Evolutionary conservation across 768 basidiomycete genomes (phyloP).

Genomic region (Suillus sp.): DNA sequence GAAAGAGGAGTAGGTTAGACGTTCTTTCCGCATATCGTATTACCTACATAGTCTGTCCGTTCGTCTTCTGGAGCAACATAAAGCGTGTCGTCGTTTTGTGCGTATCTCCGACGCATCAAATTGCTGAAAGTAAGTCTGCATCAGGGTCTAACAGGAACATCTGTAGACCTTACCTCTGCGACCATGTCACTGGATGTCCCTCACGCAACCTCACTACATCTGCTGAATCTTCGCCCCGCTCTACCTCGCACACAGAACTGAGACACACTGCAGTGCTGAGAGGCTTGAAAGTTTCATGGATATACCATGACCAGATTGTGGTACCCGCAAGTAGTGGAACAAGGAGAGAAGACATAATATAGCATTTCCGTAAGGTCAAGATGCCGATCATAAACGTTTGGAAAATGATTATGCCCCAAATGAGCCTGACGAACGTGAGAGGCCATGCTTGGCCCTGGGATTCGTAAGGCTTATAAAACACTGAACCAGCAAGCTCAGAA

Average conservation of each 20-base stretch:
- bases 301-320: slow-evolving; percentile 79
- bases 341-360: slow-evolving; percentile 61
- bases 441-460: slow-evolving; percentile 98
- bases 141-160: slow-evolving; percentile 1
- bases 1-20: not conserved
- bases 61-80: slow-evolving; percentile 96
- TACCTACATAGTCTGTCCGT: slow-evolving; percentile 80
- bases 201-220: slow-evolving; percentile 73
- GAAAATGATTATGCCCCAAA: slow-evolving; percentile 93
- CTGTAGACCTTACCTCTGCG: slow-evolving; percentile 66
- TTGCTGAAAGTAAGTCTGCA: slow-evolving; percentile 50
- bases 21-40: not conserved
- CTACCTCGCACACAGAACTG: slow-evolving; percentile 85
- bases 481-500: slow-evolving; percentile 41
- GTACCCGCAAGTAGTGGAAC: slow-evolving; percentile 78
- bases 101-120: slow-evolving; percentile 84
- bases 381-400: slow-evolving; percentile 97
- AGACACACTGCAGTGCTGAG: slow-evolving; percentile 83
- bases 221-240: slow-evolving; percentile 84
- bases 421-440: slow-evolving; percentile 87
- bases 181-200: slow-evolving; percentile 87
- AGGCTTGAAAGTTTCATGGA: slow-evolving; percentile 64
- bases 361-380: slow-evolving; percentile 69
- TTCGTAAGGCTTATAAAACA: slow-evolving; percentile 99
- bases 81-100: slow-evolving; percentile 89